A percentile compares a stretch with the other conserved stretches of the same genome.
Conservation (phyloP, 768 basidiomycete species). For the Leccinum olivaceopallidum region DNA sequence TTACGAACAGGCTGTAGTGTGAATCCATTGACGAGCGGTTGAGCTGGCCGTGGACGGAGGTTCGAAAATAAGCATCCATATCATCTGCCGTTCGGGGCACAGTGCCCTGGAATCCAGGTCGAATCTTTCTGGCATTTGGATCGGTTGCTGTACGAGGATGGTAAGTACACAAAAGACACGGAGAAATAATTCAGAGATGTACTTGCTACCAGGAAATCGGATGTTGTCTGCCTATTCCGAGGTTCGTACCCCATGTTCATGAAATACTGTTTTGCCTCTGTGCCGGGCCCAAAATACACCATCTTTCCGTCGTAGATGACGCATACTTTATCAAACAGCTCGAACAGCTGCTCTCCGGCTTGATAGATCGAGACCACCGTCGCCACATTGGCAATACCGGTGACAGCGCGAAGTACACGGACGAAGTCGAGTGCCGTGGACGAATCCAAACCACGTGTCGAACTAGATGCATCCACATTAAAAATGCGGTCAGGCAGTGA, state of each 20-base stretch:
- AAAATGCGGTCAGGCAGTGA: too few species aligned
- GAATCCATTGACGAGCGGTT: conserved; percentile 49
- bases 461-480: too few species aligned
- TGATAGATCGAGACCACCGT: too few species aligned
- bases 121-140: conserved; percentile 53
- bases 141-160: conserved; percentile 46
- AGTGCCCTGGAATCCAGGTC: conserved; percentile 38
- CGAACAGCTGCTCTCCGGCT: too few species aligned
- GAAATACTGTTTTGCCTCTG: conserved; percentile 7
- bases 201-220: conserved; percentile 57
- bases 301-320: too few species aligned
- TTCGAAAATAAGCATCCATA: conserved; percentile 50
- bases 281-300: too few species aligned
- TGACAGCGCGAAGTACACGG: too few species aligned
- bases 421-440: too few species aligned
- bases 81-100: conserved; percentile 58
- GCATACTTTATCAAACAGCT: too few species aligned
- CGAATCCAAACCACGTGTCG: too few species aligned
- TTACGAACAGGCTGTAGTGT: conserved; percentile 46
- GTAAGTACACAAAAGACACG: not conserved
- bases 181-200: conserved; percentile 31
- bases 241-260: conserved; percentile 42
- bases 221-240: conserved; percentile 55
- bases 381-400: too few species aligned
- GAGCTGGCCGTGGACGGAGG: conserved; percentile 39